These are phyloP conservation scores for Venturia nashicola DNA, from an alignment of 2,329 filamentous ascomycete species.

Conservation along the genomic window DNA sequence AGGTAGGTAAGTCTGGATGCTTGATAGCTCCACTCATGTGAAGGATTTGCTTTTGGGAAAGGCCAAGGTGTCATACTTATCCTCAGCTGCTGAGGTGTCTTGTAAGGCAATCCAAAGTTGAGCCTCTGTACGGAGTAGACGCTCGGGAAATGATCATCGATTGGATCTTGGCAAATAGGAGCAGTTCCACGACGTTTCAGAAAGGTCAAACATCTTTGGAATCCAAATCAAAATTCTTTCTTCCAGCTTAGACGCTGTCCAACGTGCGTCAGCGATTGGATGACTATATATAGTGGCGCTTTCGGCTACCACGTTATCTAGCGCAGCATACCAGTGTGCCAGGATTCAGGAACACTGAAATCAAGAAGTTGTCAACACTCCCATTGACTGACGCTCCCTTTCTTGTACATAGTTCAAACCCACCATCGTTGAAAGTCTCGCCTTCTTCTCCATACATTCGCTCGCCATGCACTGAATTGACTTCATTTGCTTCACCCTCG, in stretches of 20 bases:
- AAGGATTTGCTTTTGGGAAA: not conserved
- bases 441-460: not conserved
- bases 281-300: slow-evolving; percentile 1
- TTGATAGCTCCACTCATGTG: not conserved
- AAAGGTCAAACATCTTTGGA: not conserved
- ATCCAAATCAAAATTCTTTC: not conserved
- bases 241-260: not conserved
- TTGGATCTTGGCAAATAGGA: not conserved
- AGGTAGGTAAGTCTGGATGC: not conserved
- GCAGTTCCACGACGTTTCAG: not conserved
- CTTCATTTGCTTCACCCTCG: not conserved
- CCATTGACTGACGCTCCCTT: not conserved
- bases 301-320: not conserved
- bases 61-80: not conserved
- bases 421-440: not conserved
- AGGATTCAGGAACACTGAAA: not conserved
- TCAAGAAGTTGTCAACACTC: not conserved
- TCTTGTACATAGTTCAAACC: not conserved
- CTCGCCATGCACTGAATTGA: not conserved
- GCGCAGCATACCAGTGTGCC: not conserved
- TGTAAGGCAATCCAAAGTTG: not conserved
- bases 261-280: not conserved
- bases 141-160: not conserved
- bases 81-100: not conserved
- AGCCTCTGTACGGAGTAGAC: not conserved